These are phyloP conservation scores for Collybiopsis luxurians DNA, from an alignment of 768 basidiomycete species.

Conservation along the genomic window DNA sequence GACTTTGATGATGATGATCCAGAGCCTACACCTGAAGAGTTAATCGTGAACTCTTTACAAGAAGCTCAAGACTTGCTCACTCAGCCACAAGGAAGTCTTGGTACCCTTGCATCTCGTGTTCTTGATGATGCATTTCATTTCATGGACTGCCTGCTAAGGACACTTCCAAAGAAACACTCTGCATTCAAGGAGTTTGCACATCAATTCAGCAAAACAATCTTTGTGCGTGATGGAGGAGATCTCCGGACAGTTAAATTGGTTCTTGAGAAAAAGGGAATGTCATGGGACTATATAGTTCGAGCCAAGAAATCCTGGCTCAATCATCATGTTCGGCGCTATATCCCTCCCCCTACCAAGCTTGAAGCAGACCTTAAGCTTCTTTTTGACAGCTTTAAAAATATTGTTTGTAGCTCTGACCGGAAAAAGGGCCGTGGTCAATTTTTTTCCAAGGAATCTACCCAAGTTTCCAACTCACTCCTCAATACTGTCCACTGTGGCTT, in stretches of 20 bases:
- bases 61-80: not conserved
- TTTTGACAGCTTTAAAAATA: not conserved
- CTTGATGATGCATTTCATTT: constrained; percentile 11
- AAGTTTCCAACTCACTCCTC: not conserved
- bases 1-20: not conserved
- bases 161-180: constrained; percentile 9
- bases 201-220: constrained; percentile 6
- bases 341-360: not conserved
- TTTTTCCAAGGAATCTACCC: not conserved
- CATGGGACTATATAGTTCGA: not conserved
- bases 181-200: constrained; percentile 11
- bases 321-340: not conserved
- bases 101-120: constrained; percentile 5
- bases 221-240: constrained; percentile 12
- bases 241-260: constrained; percentile 3
- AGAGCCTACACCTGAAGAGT: not conserved
- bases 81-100: not conserved
- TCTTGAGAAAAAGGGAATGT: constrained; percentile 6
- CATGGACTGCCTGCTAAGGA: constrained; percentile 4
- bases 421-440: not conserved
- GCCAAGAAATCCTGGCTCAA: not conserved
- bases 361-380: not conserved
- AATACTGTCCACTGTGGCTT: constrained; percentile 10
- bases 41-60: not conserved
- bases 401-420: not conserved